Base-by-base conservation (phyloP, 2,329 filamentous ascomycete genomes). In the Annulohypoxylon truncatum region DNA sequence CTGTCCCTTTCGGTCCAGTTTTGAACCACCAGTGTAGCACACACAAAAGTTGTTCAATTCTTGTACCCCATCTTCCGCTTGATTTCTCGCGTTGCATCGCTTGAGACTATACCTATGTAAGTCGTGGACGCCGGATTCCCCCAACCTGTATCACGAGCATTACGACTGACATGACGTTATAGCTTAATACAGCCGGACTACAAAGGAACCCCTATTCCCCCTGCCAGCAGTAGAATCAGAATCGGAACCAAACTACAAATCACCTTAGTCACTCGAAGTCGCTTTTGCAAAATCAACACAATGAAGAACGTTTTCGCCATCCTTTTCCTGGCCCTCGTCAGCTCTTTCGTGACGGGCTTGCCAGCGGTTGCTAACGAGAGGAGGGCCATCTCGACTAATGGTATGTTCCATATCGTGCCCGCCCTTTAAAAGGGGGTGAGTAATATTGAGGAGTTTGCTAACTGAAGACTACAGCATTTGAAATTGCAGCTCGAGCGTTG, bases 221-320 rank as follows among this genome's bases (percentile, higher is more conserved):
- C 13, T 60, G 13, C 47, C 38, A 42, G 18, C 38, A 42, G 18
- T 35, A 61, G 22, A 5, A 55, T 28, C 18, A 8, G 13, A 29
- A 24, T 15, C 7, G 18, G 2, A 38, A 38, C 18, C 35, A 38
- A 15, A 18, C 35, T 13, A 18, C 10, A 38, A 38, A 38, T 18
- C 7, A 18, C 18, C n/a, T 12, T 10, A 31, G 29, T 31, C 29
- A 12, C 18, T 54, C n/a, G 24, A 56, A 44, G 46, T 54, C 57
- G 13, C 28, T 57, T 59, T 56, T 22, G 31, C 9, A 48, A 22
- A 59, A 59, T 50, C 42, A 50, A 47, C 67, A 69, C 8, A 57
- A 71, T 71, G 69, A 71, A 71, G 69, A 50, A 13, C 56, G 59
- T 69, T 53, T 46, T 58, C 15, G 38, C 55, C 2, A 54, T 69